Percentiles rank a stretch among this genome's conserved stretches.
These are phyloP conservation scores for Aspergillus calidoustus DNA, from an alignment of 2,329 filamentous ascomycete genomes.

Conservation along the genomic window DNA sequence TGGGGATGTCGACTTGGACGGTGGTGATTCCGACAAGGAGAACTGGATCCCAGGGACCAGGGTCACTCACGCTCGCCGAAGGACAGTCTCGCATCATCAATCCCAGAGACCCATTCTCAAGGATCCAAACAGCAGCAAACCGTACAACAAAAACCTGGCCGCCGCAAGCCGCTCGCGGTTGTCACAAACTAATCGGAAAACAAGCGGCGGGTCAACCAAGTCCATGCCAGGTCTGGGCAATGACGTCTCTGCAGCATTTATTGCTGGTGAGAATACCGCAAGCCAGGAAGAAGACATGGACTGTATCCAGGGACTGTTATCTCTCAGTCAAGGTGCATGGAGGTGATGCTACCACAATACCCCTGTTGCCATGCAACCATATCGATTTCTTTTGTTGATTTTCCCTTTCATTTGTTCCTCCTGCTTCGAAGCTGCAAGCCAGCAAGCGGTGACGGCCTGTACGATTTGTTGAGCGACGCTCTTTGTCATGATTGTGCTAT, in stretches of 20 bases:
- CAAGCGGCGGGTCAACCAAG: conserved; percentile 41
- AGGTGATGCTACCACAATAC: conserved; percentile 50
- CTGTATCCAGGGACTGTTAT: conserved; percentile 85
- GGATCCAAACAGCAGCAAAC: conserved; percentile 42
- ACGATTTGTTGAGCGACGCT: conserved; percentile 29
- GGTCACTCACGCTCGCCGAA: conserved; percentile 44
- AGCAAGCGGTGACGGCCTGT: conserved; percentile 36
- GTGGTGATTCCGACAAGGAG: conserved; percentile 89
- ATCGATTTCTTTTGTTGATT: conserved; percentile 16
- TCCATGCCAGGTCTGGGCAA: conserved; percentile 54
- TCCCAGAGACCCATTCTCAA: conserved; percentile 49
- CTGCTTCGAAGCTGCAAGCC: conserved; percentile 35
- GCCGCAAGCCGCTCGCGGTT: conserved; percentile 34
- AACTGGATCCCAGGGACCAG: conserved; percentile 71
- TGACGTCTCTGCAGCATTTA: conserved; percentile 73
- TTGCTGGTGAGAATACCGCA: conserved; percentile 61
- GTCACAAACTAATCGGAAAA: conserved; percentile 27
- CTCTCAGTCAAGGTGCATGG: conserved; percentile 92
- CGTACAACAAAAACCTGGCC: conserved; percentile 27
- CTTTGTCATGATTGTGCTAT: conserved; percentile 27
- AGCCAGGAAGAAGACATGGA: conserved; percentile 82
- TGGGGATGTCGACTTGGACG: conserved; percentile 52
- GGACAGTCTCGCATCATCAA: conserved; percentile 33
- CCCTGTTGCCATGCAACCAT: neutral
- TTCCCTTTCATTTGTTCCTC: conserved; percentile 25